phyloP scores from a whole-genome alignment of 2,329 filamentous ascomycete genomes.

The Fusarium sp. region DNA sequence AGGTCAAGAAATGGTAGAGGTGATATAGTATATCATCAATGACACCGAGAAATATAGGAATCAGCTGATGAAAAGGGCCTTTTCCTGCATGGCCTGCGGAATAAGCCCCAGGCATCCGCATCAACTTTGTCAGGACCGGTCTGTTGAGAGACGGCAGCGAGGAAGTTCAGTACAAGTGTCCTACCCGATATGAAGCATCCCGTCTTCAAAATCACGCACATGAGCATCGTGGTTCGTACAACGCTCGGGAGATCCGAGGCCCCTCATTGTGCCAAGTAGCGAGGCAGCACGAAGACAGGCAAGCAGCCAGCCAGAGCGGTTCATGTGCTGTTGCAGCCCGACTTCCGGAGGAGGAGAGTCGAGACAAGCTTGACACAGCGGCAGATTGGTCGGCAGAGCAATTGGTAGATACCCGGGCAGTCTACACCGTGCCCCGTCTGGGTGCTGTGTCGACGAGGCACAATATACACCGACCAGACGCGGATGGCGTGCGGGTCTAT shows the following conservation, averaged over 20 bases:
- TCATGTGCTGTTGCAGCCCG: conserved; percentile 36
- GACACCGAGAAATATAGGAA: not conserved
- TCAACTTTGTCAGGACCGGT: not conserved
- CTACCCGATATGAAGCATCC: conserved; percentile 12
- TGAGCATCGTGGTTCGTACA: conserved; percentile 18
- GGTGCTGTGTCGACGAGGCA: not conserved
- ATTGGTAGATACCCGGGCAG: conserved; percentile 2
- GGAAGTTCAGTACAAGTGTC: conserved; percentile 6
- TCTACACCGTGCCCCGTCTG: not conserved
- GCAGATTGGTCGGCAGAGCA: conserved; percentile 16
- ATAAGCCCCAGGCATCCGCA: not conserved
- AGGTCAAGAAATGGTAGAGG: not conserved
- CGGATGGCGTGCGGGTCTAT: conserved; percentile 11
- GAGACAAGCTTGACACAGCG: conserved; percentile 34
- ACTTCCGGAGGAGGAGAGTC: conserved; percentile 28
- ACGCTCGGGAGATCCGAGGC: conserved; percentile 35
- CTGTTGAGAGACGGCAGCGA: not conserved
- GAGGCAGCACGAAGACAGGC: conserved; percentile 28
- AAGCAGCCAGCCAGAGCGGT: conserved; percentile 21
- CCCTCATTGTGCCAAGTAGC: conserved; percentile 35
- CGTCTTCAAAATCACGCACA: conserved; percentile 4
- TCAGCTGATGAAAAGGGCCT: not conserved
- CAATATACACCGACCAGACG: conserved; percentile 23
- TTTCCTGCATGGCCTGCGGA: not conserved
- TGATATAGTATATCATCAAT: not conserved